Base-by-base conservation (phyloP, 164 flowering plant genomes). In the Vitis rupestris region DNA sequence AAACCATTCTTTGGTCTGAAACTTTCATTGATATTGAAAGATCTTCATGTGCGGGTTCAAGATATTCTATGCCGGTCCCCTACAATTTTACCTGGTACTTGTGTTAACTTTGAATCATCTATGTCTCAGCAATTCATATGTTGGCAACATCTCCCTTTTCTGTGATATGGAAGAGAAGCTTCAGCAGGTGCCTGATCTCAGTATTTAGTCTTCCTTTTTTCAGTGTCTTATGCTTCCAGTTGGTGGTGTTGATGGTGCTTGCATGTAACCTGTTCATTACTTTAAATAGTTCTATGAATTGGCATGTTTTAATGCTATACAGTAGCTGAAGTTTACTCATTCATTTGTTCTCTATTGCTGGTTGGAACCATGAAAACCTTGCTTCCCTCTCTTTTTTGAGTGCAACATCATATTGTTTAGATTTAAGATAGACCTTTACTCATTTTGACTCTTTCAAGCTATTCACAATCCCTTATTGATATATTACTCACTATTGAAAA, bases 71-170 rank as follows among this genome's bases (percentile, higher is more conserved):
- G 59, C 9, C 68, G 51, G 31, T 53, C 3, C 16, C 17, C 59
- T 3, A 37, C 44, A 3, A 8, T 69, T 30, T 55, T 2, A 63
- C 8, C 16, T 47, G 30, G 15, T 29, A 8, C 9, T 49, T 27
- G 16, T 10, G 11, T 15, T 52, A 62, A 4, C 59, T 50, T 61
- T 62, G n/a, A 59, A 37, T 61, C 7, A 49, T 68, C 58, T 61
- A 72, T 75, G 55, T 77, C 66, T 70, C 90, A 95, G 99, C 73
- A 85, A 74, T 61, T 91, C 99, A 11, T 93, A 81, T 77, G 82
- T 95, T 72, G 99, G 99, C 66, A 95, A 95, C 75, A 64, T 87
- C 61, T 66, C 86, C 53, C 50, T 90, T 70, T 91, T 95, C 81
- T 47, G 17, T 68, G 98, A 91, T 63, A 85, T 95, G 70, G 95